These are phyloP conservation scores for Phialophora expanda DNA, from an alignment of 2,329 filamentous ascomycete genomes.

Conservation along the genomic window DNA sequence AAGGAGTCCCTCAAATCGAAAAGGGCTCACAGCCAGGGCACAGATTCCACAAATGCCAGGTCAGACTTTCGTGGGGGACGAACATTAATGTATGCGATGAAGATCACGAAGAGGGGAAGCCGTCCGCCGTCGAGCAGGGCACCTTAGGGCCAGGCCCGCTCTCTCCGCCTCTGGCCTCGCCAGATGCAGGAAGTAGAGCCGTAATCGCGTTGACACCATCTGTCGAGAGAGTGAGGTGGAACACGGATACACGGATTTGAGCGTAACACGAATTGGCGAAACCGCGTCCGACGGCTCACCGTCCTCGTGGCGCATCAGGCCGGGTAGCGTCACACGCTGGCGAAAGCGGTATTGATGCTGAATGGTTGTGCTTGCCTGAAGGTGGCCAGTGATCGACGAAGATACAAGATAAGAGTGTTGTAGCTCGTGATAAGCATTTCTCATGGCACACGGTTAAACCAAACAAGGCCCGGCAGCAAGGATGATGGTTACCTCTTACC, in stretches of 20 bases:
- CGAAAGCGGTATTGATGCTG: background rate
- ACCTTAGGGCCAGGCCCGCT: background rate
- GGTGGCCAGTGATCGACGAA: slow-evolving; percentile 3
- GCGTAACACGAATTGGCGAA: slow-evolving; percentile 10
- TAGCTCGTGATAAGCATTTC: slow-evolving; percentile 21
- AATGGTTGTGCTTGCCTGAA: slow-evolving; percentile 1
- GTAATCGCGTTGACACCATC: background rate
- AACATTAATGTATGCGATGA: background rate
- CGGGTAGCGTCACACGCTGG: background rate
- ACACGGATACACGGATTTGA: slow-evolving; percentile 9
- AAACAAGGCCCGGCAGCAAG: background rate
- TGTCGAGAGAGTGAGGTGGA: background rate
- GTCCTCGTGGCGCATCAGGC: background rate
- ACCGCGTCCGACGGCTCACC: background rate
- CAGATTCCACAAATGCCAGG: background rate
- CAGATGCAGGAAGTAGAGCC: background rate
- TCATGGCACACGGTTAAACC: background rate
- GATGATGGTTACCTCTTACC: background rate
- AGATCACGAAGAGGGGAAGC: background rate
- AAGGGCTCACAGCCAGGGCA: background rate
- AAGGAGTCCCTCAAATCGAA: background rate
- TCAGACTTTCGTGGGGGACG: background rate
- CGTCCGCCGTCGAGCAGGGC: too few species aligned
- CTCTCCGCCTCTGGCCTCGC: background rate
- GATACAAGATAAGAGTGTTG: slow-evolving; percentile 8